Evolutionary conservation across 225 moss, liverwort and hornwort species (phyloP).

Genomic region (Takakia lepidozioides): DNA sequence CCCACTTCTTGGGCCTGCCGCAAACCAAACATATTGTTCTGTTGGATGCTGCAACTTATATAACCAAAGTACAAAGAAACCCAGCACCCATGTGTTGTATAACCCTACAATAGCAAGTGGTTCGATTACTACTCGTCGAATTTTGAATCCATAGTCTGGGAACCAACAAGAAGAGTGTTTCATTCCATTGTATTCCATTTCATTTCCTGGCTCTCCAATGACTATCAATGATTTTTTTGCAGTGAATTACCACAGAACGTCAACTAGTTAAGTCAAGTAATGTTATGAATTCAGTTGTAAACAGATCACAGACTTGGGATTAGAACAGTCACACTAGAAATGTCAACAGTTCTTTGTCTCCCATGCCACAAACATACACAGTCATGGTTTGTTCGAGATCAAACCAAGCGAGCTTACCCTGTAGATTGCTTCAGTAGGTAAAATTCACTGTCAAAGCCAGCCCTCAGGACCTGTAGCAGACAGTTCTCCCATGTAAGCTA

Average conservation of each 20-base stretch:
- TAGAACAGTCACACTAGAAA: not conserved
- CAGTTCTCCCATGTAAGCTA: not conserved
- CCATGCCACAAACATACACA: not conserved
- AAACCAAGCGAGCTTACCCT: slow-evolving; percentile 10
- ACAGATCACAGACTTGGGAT: too few relatives aligned
- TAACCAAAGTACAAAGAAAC: not conserved
- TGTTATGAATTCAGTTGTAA: too few relatives aligned
- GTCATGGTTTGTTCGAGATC: not conserved
- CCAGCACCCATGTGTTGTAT: not conserved
- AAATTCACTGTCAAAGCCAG: slow-evolving; percentile 80
- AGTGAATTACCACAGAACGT: not conserved
- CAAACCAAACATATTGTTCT: not conserved
- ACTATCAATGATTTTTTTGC: too few relatives aligned
- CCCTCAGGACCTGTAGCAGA: slow-evolving; percentile 47
- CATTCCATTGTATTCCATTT: too few relatives aligned
- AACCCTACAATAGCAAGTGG: not conserved
- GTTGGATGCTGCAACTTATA: not conserved
- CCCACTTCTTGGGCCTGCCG: slow-evolving; percentile 34
- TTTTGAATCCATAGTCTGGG: not conserved
- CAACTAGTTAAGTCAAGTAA: not conserved
- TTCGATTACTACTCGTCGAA: not conserved
- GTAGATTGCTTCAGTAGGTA: slow-evolving; percentile 54
- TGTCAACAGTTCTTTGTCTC: slow-evolving; percentile 1
- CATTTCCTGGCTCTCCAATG: too few relatives aligned
- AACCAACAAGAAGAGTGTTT: too few relatives aligned